A percentile compares a stretch with the other conserved stretches of the same genome.
Evolutionary conservation across 2,329 filamentous ascomycete genomes (phyloP).

Genomic region (Aspergillus brasiliensis): DNA sequence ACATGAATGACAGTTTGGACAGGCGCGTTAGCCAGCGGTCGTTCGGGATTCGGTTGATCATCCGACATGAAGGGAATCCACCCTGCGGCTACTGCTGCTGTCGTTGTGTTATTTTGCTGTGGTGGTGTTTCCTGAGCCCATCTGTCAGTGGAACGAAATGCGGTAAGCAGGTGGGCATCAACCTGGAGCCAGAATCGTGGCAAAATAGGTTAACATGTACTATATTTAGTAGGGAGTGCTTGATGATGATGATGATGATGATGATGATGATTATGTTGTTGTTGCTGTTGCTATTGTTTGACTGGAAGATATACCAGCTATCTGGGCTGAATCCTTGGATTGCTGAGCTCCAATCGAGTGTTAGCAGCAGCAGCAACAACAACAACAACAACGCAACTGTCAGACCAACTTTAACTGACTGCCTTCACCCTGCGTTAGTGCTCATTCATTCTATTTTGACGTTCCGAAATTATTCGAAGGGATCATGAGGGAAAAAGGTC

Average conservation of each 20-base stretch:
- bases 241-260: too few relatives aligned
- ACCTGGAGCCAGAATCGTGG: too few relatives aligned
- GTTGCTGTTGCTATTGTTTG: too few relatives aligned
- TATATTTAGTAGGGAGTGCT: too few relatives aligned
- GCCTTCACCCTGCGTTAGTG: neutral
- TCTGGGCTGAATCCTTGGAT: neutral
- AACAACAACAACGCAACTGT: neutral
- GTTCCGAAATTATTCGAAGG: neutral
- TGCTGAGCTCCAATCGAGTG: neutral
- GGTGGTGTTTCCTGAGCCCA: neutral
- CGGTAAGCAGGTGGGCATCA: too few relatives aligned
- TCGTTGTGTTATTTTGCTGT: neutral
- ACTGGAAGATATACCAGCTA: neutral
- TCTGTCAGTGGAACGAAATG: neutral
- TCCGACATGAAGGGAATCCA: neutral
- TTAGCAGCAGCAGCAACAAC: neutral
- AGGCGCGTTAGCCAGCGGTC: neutral
- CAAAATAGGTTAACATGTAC: too few relatives aligned
- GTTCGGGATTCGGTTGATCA: neutral
- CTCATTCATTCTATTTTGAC: neutral
- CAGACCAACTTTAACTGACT: neutral
- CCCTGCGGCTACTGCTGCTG: neutral
- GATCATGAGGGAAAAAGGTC: too few relatives aligned
- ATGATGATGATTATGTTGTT: too few relatives aligned
- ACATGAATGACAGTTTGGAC: constrained; percentile 3